A percentile compares a stretch with the other conserved stretches of the same genome.
Evolutionary conservation across 805 yeast genomes (phyloP).

Genomic region (Teunomyces kruisii): DNA sequence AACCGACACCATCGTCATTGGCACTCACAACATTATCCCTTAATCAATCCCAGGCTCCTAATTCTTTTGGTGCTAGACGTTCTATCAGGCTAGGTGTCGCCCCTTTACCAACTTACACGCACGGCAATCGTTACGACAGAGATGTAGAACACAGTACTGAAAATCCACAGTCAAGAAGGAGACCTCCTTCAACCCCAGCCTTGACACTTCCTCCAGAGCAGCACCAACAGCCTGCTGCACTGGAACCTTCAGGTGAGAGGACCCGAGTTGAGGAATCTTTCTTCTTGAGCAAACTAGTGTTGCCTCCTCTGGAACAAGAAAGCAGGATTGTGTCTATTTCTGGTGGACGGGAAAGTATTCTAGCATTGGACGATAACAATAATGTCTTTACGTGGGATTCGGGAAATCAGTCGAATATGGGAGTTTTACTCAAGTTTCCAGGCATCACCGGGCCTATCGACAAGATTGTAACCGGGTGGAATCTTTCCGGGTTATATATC

Average conservation of each 20-base stretch:
- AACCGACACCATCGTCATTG: constrained; percentile 13
- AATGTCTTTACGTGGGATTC: constrained; percentile 65
- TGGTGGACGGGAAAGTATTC: constrained; percentile 64
- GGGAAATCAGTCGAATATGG: constrained; percentile 31
- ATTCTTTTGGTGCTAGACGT: constrained; percentile 5
- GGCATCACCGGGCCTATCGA: constrained; percentile 31
- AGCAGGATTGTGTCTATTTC: constrained; percentile 47
- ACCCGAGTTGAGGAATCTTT: constrained; percentile 7
- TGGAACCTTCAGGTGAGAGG: background rate
- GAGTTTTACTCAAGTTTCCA: constrained; percentile 44
- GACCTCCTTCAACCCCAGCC: constrained; percentile 16
- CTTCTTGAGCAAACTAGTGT: constrained; percentile 23
- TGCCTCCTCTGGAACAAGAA: constrained; percentile 12
- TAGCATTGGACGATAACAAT: constrained; percentile 54
- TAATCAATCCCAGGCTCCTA: background rate
- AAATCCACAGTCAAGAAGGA: constrained; percentile 10
- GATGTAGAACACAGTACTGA: background rate
- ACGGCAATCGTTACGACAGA: constrained; percentile 9
- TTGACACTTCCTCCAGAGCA: constrained; percentile 23
- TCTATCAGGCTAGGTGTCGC: constrained; percentile 11
- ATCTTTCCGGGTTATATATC: constrained; percentile 50
- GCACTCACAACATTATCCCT: constrained; percentile 6
- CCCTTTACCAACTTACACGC: constrained; percentile 5
- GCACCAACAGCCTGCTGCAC: background rate
- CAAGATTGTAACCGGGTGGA: constrained; percentile 69